phyloP scores from a whole-genome alignment of 441 rosid species.

The Erysimum pusillum region DNA sequence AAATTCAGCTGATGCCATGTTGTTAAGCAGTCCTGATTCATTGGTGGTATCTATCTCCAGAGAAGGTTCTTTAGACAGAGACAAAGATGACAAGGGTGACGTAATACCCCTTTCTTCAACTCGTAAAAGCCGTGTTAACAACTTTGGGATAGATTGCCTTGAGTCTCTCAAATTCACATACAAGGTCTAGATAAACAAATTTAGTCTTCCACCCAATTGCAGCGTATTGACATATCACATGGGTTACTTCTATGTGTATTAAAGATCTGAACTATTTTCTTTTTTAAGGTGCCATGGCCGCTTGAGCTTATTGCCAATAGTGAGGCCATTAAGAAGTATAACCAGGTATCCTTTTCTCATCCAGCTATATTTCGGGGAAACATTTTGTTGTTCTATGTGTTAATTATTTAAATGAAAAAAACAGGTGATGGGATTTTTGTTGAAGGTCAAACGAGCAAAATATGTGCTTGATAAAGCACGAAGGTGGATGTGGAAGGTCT shows the following conservation, averaged over 20 bases:
- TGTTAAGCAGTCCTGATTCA: slow-evolving; percentile 85
- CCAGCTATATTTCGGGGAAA: slow-evolving; percentile 36
- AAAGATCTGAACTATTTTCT: slow-evolving; percentile 45
- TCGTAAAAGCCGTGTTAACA: slow-evolving; percentile 54
- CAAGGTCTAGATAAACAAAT: slow-evolving; percentile 61
- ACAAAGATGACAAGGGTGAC: slow-evolving; percentile 60
- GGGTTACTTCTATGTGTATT: slow-evolving; percentile 27
- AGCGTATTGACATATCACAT: slow-evolving; percentile 35
- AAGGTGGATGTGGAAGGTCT: slow-evolving; percentile 99
- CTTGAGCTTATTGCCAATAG: slow-evolving; percentile 91
- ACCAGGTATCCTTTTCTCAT: slow-evolving; percentile 67
- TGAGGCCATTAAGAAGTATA: slow-evolving; percentile 93
- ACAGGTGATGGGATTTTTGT: slow-evolving; percentile 90
- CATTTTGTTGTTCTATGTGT: slow-evolving; percentile 23
- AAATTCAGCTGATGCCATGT: slow-evolving; percentile 88
- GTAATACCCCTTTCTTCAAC: slow-evolving; percentile 56
- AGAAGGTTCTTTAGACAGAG: slow-evolving; percentile 58
- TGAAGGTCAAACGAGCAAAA: slow-evolving; percentile 97
- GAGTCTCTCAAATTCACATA: slow-evolving; percentile 80
- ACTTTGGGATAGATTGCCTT: slow-evolving; percentile 81
- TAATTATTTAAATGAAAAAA: slow-evolving; percentile 46
- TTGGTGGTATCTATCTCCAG: slow-evolving; percentile 76
- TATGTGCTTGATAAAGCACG: slow-evolving; percentile 94
- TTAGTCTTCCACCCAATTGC: slow-evolving; percentile 27
- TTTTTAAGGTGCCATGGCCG: slow-evolving; percentile 92